Evolutionary conservation across 2,329 filamentous ascomycete species (phyloP).

Genomic region (Microsporum ferrugineum): DNA sequence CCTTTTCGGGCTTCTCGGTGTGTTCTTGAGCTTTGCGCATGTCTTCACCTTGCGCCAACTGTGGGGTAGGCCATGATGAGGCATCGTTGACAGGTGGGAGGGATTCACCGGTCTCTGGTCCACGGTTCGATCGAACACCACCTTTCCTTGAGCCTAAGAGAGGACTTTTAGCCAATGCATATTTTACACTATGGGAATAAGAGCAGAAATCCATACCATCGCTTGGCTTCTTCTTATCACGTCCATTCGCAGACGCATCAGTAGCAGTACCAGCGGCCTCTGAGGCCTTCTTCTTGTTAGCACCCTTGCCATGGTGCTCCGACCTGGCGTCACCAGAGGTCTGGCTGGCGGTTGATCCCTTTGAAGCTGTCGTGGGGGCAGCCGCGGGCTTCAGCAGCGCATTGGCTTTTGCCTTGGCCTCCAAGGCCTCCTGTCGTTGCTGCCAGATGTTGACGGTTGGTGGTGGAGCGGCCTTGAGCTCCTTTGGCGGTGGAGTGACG

Average conservation of each 20-base stretch:
- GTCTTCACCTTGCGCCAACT: constrained; percentile 63
- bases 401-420: constrained; percentile 38
- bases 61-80: constrained; percentile 79
- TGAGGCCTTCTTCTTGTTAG: constrained; percentile 30
- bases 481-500: constrained; percentile 30
- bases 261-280: constrained; percentile 18
- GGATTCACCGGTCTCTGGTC: constrained; percentile 13
- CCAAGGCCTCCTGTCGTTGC: constrained; percentile 57
- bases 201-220: constrained; percentile 20
- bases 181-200: background rate
- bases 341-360: constrained; percentile 27
- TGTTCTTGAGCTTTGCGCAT: constrained; percentile 56
- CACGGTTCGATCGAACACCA: constrained; percentile 12
- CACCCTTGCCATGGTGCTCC: constrained; percentile 23
- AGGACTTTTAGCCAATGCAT: too few species aligned
- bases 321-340: constrained; percentile 17
- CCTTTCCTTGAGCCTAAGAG: constrained; percentile 16
- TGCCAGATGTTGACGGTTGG: constrained; percentile 84
- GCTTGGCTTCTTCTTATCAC: constrained; percentile 28
- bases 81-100: constrained; percentile 64
- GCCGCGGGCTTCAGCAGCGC: constrained; percentile 23
- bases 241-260: constrained; percentile 2
- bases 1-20: constrained; percentile 39
- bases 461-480: constrained; percentile 67
- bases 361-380: constrained; percentile 17